Conservation (phyloP, 495 filamentous ascomycete genomes). For the Hyaloscypha hepaticicola region DNA sequence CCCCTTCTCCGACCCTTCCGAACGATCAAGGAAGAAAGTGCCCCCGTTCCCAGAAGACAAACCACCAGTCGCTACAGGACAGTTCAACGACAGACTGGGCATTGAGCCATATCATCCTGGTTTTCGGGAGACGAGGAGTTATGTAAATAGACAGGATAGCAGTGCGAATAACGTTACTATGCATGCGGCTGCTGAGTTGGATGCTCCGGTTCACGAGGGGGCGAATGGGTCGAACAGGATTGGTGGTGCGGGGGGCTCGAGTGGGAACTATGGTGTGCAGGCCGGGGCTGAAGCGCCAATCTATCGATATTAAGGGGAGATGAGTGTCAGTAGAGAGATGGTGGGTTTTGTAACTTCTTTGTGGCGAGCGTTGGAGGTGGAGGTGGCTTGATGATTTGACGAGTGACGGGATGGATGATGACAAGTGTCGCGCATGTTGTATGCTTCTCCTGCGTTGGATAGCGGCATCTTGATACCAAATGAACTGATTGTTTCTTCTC, state of each 20-base stretch:
- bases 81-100: slow-evolving; percentile 46
- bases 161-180: slow-evolving; percentile 37
- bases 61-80: slow-evolving; percentile 37
- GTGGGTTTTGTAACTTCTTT: background rate
- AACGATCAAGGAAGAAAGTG: slow-evolving; percentile 19
- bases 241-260: background rate
- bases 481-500: background rate
- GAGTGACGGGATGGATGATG: background rate
- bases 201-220: slow-evolving; percentile 5
- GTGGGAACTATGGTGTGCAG: slow-evolving; percentile 2
- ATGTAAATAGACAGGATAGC: slow-evolving; percentile 38
- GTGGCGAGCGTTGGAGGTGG: background rate
- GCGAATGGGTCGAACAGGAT: background rate
- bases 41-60: slow-evolving; percentile 39
- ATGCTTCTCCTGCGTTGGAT: background rate
- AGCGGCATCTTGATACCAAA: slow-evolving; percentile 16
- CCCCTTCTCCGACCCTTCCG: slow-evolving; percentile 28
- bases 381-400: background rate
- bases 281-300: slow-evolving; percentile 18
- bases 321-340: background rate
- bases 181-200: slow-evolving; percentile 31
- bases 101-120: slow-evolving; percentile 56
- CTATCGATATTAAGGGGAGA: slow-evolving; percentile 20
- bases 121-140: slow-evolving; percentile 40
- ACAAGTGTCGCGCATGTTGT: background rate